Base-by-base conservation (phyloP, 2,329 filamentous ascomycete species). In the Fusarium penzigii region DNA sequence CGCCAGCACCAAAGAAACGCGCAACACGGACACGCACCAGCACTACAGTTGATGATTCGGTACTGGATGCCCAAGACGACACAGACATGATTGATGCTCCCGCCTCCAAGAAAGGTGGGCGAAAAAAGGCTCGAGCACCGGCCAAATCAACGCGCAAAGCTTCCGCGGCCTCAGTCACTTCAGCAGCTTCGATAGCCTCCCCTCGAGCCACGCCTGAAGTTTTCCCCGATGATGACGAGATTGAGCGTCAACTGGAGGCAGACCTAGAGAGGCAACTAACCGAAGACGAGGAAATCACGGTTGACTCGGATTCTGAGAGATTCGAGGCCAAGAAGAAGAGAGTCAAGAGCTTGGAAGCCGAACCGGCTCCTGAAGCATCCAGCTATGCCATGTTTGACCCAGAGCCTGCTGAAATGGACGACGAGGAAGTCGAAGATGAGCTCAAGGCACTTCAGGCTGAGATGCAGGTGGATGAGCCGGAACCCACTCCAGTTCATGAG, bases 211-310 rank as follows among this genome's bases (percentile, higher is more conserved):
- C 73, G 6, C 64, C 75, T n/a, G 71, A 71, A 14, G 69, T 70
- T 5, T 70, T 81, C 11, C 79, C 80, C 0, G 77, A 83, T 49
- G 85, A 89, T 54, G 81, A 84, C 2, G 86, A 88, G 56, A 79
- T 89, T 38, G 84, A 90, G 46, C 80, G 80, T 17, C 83, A 83
- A 44, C 73, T 90, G 1, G 81, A 88, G 62, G 84, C 81, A 2
- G 87, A 88, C 51, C 76, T 89, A 10, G 82, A 86, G 41, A 74
- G 77, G 29, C 80, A 78, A 2, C 64, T 81, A 25, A 78, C 76
- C 2, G 80, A 85, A 29, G 78, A 81, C 13, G 82, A 84, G 42
- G 75, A 77, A 34, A 68, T 77, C 8, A 71, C 70, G 5, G 70
- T 72, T 6, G 74, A 79, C 51, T 79, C 75, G 6, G 78, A 79